Percentiles rank a stretch among this genome's conserved stretches.
These are phyloP conservation scores for Ceriops decandra DNA, from an alignment of 345 rosid genomes.

Conservation along the genomic window DNA sequence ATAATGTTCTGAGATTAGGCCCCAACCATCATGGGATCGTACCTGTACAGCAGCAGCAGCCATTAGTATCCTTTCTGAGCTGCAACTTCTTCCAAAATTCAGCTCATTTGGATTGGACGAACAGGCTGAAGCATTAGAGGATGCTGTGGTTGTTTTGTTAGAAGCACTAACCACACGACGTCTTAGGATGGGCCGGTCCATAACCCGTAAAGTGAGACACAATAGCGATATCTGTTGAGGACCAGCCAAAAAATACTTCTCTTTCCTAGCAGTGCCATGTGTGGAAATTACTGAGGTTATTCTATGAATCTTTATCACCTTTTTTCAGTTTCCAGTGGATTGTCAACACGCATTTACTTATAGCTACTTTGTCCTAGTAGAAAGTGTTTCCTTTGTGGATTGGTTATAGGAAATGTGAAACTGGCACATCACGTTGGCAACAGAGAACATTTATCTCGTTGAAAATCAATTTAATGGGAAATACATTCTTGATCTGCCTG, in stretches of 20 bases:
- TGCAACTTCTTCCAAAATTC: constrained; percentile 57
- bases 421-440: no score
- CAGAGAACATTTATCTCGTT: no score
- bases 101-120: constrained; percentile 47
- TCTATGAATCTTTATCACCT: neutral
- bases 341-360: neutral
- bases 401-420: neutral
- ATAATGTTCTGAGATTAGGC: constrained; percentile 40
- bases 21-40: constrained; percentile 97
- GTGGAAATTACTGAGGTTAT: constrained; percentile 10
- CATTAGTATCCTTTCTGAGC: constrained; percentile 63
- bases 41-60: constrained; percentile 97
- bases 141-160: constrained; percentile 53
- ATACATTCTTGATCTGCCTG: no score
- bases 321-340: neutral
- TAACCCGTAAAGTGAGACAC: constrained; percentile 66
- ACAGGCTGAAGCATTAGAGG: constrained; percentile 65
- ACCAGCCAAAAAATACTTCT: neutral
- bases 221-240: constrained; percentile 38
- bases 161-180: constrained; percentile 75
- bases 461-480: no score
- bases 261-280: neutral
- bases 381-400: neutral
- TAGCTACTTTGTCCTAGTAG: neutral
- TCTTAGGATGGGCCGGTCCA: constrained; percentile 91